Conservation (phyloP, 805 yeast genomes). For the Candida ascalaphidarum region DNA sequence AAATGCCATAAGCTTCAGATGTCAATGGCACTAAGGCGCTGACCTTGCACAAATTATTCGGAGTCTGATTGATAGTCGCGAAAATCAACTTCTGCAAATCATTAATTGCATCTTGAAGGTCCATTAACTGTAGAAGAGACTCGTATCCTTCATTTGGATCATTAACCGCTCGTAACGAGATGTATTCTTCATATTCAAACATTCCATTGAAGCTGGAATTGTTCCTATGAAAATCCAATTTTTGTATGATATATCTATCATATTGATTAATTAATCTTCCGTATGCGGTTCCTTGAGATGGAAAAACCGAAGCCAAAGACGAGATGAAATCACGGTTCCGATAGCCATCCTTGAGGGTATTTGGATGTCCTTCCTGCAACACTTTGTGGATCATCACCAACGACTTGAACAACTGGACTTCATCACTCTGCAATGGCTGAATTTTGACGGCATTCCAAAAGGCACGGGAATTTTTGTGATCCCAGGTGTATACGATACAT, state of each 20-base stretch:
- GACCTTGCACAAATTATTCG: constrained; percentile 65
- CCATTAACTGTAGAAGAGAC: constrained; percentile 76
- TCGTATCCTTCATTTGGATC: constrained; percentile 97
- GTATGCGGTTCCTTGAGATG: constrained; percentile 41
- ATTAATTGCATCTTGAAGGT: constrained; percentile 75
- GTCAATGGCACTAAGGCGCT: constrained; percentile 86
- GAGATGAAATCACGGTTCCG: constrained; percentile 71
- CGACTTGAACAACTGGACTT: constrained; percentile 79
- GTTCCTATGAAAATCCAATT: constrained; percentile 72
- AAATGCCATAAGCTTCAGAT: constrained; percentile 87
- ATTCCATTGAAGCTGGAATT: constrained; percentile 92
- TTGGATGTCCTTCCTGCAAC: constrained; percentile 95
- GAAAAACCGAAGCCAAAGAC: constrained; percentile 53
- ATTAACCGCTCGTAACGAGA: constrained; percentile 75
- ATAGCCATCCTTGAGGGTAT: constrained; percentile 72
- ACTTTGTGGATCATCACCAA: constrained; percentile 83
- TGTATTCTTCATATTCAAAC: constrained; percentile 92
- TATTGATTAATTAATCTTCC: constrained; percentile 73
- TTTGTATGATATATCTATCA: constrained; percentile 57
- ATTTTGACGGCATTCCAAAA: constrained; percentile 80
- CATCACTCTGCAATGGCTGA: constrained; percentile 74
- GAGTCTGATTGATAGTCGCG: constrained; percentile 56
- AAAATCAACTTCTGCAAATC: constrained; percentile 70
- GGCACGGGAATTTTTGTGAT: constrained; percentile 73
- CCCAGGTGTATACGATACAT: constrained; percentile 95